Evolutionary conservation across 495 filamentous ascomycete species (phyloP).

Genomic region (Penicillium silybi): DNA sequence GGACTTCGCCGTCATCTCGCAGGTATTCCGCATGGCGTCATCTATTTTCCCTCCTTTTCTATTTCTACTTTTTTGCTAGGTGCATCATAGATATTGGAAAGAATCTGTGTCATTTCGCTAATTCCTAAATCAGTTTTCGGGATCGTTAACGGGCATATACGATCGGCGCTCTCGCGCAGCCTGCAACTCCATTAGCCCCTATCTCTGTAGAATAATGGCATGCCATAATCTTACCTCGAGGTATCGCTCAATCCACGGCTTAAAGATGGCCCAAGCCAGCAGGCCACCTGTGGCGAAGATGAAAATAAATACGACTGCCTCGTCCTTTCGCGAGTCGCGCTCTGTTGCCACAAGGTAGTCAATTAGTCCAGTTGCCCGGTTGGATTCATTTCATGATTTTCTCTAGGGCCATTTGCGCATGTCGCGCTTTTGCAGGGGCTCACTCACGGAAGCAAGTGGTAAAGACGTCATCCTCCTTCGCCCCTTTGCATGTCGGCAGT

Average conservation of each 20-base stretch:
- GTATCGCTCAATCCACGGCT: constrained; percentile 60
- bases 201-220: neutral
- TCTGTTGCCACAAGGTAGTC: constrained; percentile 43
- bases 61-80: neutral
- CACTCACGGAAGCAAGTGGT: constrained; percentile 82
- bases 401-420: neutral
- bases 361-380: constrained; percentile 6
- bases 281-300: constrained; percentile 82
- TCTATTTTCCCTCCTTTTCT: neutral
- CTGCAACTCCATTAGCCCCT: constrained; percentile 22
- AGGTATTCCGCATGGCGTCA: constrained; percentile 2
- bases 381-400: neutral
- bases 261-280: constrained; percentile 72
- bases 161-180: constrained; percentile 42
- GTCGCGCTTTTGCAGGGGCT: neutral
- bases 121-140: constrained; percentile 17
- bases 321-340: constrained; percentile 83
- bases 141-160: constrained; percentile 41
- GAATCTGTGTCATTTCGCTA: neutral
- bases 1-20: constrained; percentile 1
- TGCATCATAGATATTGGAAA: neutral
- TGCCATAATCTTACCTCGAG: constrained; percentile 42
- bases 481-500: constrained; percentile 79
- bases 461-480: constrained; percentile 80
- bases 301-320: constrained; percentile 89